These are phyloP conservation scores for Lodderomyces parapsilosis DNA, from an alignment of 1,139 yeast species.

Conservation along the genomic window DNA sequence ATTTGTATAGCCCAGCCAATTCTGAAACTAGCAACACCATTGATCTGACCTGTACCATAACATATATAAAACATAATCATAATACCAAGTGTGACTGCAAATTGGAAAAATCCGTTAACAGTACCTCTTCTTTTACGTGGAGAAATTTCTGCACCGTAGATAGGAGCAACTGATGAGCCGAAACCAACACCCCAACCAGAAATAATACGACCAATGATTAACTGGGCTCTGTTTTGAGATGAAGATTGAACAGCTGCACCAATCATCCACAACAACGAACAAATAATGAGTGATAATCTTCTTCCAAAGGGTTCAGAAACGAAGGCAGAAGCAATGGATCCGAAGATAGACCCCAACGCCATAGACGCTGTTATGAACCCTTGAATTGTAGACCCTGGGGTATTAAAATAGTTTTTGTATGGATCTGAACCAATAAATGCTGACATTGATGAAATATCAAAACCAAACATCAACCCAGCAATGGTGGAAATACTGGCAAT, in stretches of 20 bases:
- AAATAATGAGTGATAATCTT: constrained; percentile 50
- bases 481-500: constrained; percentile 51
- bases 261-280: constrained; percentile 46
- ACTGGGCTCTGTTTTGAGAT: constrained; percentile 44
- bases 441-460: constrained; percentile 68
- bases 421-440: constrained; percentile 48
- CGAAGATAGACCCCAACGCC: constrained; percentile 60
- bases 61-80: constrained; percentile 58
- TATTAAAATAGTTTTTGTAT: constrained; percentile 30
- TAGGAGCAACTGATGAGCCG: constrained; percentile 70
- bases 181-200: constrained; percentile 72
- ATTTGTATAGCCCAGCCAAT: constrained; percentile 69
- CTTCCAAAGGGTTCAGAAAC: constrained; percentile 61
- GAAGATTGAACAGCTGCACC: constrained; percentile 53
- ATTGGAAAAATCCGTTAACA: constrained; percentile 66
- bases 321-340: constrained; percentile 49
- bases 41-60: constrained; percentile 54
- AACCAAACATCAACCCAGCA: constrained; percentile 64
- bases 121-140: constrained; percentile 66
- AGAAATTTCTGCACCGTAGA: constrained; percentile 69
- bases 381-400: constrained; percentile 46
- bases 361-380: constrained; percentile 63
- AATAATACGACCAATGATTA: constrained; percentile 60
- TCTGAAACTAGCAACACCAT: constrained; percentile 56
- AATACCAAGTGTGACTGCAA: constrained; percentile 69